A percentile compares a stretch with the other conserved stretches of the same genome.
Conservation (phyloP, 106 monocot species). For the Apostasia shenzhenica region DNA sequence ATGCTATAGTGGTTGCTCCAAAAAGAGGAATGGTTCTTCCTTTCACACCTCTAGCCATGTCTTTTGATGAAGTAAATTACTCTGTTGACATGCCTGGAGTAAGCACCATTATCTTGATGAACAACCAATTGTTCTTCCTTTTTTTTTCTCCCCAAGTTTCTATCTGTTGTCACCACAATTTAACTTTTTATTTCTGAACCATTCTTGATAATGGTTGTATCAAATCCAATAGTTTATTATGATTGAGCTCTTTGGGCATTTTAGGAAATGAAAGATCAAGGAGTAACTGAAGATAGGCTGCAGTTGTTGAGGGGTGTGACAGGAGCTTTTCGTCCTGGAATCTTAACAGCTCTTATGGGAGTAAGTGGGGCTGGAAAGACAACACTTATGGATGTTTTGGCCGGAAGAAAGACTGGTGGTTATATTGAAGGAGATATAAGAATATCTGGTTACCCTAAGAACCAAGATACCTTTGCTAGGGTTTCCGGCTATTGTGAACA, state of each 20-base stretch:
- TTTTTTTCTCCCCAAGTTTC: neutral
- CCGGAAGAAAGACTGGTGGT: slow-evolving; percentile 67
- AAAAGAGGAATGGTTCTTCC: slow-evolving; percentile 96
- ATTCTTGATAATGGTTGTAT: too few relatives aligned
- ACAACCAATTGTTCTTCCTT: neutral
- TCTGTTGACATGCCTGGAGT: slow-evolving; percentile 92
- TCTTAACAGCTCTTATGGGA: slow-evolving; percentile 68
- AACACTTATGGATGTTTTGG: slow-evolving; percentile 72
- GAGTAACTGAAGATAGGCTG: slow-evolving; percentile 45
- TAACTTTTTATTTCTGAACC: too few relatives aligned
- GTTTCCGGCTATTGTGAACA: slow-evolving; percentile 72
- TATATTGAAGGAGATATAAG: slow-evolving; percentile 60
- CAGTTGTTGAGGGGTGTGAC: slow-evolving; percentile 46
- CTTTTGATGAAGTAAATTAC: slow-evolving; percentile 86
- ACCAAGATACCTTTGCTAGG: slow-evolving; percentile 62
- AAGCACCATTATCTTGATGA: slow-evolving; percentile 5
- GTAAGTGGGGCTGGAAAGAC: slow-evolving; percentile 76
- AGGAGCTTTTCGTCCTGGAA: slow-evolving; percentile 49
- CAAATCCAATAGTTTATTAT: neutral
- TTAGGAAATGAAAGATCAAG: slow-evolving; percentile 71
- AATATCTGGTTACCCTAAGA: slow-evolving; percentile 58
- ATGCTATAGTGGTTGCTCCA: slow-evolving; percentile 19
- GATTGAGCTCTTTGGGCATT: neutral
- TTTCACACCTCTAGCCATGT: slow-evolving; percentile 78
- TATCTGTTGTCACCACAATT: neutral